Evolutionary conservation across 495 filamentous ascomycete species (phyloP).

Genomic region (Opeltia flavorubescens): DNA sequence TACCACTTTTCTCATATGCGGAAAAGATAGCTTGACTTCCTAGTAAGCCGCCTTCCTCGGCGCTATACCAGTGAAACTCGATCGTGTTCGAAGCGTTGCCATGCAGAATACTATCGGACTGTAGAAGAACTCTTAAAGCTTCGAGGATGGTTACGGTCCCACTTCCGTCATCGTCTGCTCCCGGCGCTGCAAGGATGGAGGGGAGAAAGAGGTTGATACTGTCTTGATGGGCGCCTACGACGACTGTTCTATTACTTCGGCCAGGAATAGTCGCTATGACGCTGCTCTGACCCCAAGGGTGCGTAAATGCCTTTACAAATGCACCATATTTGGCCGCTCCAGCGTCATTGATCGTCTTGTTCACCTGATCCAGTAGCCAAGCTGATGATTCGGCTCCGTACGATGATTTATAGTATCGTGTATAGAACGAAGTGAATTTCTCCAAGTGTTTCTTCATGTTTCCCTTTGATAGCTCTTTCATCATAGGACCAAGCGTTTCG

Average conservation of each 20-base stretch:
- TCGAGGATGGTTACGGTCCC: slow-evolving; percentile 72
- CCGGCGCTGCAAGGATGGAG: slow-evolving; percentile 60
- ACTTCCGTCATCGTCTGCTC: slow-evolving; percentile 64
- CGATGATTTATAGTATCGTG: slow-evolving; percentile 78
- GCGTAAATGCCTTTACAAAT: slow-evolving; percentile 55
- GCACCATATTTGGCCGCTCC: slow-evolving; percentile 58
- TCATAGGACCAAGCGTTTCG: slow-evolving; percentile 49
- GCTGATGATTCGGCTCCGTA: slow-evolving; percentile 77
- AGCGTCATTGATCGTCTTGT: slow-evolving; percentile 49
- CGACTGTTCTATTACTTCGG: slow-evolving; percentile 66
- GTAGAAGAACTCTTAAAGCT: slow-evolving; percentile 48
- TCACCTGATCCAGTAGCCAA: slow-evolving; percentile 74
- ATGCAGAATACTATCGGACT: slow-evolving; percentile 33
- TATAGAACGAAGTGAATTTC: slow-evolving; percentile 69
- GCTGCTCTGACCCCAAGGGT: slow-evolving; percentile 81
- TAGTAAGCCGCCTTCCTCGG: slow-evolving; percentile 81
- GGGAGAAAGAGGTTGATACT: slow-evolving; percentile 88
- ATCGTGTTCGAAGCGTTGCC: slow-evolving; percentile 59
- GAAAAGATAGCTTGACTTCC: slow-evolving; percentile 79
- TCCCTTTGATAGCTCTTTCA: slow-evolving; percentile 53
- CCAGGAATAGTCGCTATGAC: slow-evolving; percentile 92
- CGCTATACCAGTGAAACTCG: slow-evolving; percentile 94
- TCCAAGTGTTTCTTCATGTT: slow-evolving; percentile 69
- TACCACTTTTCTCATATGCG: slow-evolving; percentile 57
- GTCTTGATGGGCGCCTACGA: slow-evolving; percentile 63